Percentiles rank a stretch among this genome's conserved stretches.
Evolutionary conservation across 108 stramenopile genomes (phyloP).

Genomic region (Cyclostephanos tholiformis): DNA sequence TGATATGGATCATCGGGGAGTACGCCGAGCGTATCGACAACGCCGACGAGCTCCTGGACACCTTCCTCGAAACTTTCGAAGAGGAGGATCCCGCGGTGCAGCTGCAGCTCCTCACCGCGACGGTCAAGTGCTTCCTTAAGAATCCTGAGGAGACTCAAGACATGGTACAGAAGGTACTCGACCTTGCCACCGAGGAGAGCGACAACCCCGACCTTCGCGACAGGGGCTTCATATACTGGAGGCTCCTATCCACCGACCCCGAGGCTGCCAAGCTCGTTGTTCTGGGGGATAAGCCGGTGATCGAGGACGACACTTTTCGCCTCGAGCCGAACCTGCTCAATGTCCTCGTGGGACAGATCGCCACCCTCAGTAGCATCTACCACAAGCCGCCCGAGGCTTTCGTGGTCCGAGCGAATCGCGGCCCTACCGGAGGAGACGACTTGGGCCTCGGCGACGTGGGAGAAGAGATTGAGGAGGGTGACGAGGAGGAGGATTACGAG

Average conservation of each 20-base stretch:
- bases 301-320: constrained; percentile 97
- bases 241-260: constrained; percentile 94
- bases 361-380: constrained; percentile 94
- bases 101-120: constrained; percentile 97
- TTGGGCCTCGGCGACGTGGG: constrained; percentile 59
- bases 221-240: constrained; percentile 99
- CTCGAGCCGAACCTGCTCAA: constrained; percentile 94
- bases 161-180: constrained; percentile 97
- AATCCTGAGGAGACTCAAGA: constrained; percentile 97
- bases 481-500: constrained; percentile 79
- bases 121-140: constrained; percentile 99
- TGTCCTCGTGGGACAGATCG: constrained; percentile 91
- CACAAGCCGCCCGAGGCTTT: constrained; percentile 99
- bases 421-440: constrained; percentile 28
- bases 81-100: constrained; percentile 97
- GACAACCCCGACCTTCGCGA: constrained; percentile 99
- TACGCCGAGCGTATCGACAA: constrained; percentile 99
- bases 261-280: constrained; percentile 99
- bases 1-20: constrained; percentile 99
- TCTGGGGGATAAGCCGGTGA: constrained; percentile 97
- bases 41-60: constrained; percentile 97
- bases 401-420: constrained; percentile 82
- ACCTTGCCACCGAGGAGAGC: constrained; percentile 96
- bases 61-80: constrained; percentile 96
- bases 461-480: constrained; percentile 75